These are phyloP conservation scores for Lactifluus pinguis DNA, from an alignment of 768 basidiomycete species.

Conservation along the genomic window DNA sequence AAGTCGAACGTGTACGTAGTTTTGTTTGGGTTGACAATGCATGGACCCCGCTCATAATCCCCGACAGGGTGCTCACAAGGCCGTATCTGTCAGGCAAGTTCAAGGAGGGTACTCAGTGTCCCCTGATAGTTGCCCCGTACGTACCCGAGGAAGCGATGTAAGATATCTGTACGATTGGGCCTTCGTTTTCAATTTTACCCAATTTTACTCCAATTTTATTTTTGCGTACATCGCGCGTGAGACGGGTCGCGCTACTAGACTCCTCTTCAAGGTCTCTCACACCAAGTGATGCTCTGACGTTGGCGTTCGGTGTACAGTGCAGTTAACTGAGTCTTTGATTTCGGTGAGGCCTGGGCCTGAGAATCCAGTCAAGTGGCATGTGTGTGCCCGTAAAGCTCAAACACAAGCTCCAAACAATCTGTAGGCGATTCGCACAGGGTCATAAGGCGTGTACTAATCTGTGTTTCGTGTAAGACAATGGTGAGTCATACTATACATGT, in stretches of 20 bases:
- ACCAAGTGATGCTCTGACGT: neutral
- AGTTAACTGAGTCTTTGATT: too few species aligned
- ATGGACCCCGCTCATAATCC: neutral
- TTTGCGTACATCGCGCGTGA: neutral
- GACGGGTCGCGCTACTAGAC: neutral
- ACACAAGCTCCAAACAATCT: too few species aligned
- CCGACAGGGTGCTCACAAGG: constrained; percentile 16
- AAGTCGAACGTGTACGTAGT: constrained; percentile 53
- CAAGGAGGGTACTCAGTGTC: constrained; percentile 19
- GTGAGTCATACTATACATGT: too few species aligned
- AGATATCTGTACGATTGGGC: neutral
- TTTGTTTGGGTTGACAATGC: neutral
- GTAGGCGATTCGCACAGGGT: too few species aligned
- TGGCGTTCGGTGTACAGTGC: neutral
- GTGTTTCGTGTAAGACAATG: too few species aligned
- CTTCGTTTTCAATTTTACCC: neutral
- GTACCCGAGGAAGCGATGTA: neutral
- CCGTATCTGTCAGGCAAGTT: constrained; percentile 12
- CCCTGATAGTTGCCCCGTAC: constrained; percentile 15
- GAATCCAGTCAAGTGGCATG: too few species aligned
- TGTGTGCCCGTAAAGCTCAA: too few species aligned
- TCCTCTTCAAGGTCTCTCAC: neutral
- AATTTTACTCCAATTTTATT: neutral
- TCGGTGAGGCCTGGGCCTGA: too few species aligned
- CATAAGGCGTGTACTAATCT: too few species aligned